phyloP scores from a whole-genome alignment of 306 rosid species.

The Pterocarpus macrocarpus region DNA sequence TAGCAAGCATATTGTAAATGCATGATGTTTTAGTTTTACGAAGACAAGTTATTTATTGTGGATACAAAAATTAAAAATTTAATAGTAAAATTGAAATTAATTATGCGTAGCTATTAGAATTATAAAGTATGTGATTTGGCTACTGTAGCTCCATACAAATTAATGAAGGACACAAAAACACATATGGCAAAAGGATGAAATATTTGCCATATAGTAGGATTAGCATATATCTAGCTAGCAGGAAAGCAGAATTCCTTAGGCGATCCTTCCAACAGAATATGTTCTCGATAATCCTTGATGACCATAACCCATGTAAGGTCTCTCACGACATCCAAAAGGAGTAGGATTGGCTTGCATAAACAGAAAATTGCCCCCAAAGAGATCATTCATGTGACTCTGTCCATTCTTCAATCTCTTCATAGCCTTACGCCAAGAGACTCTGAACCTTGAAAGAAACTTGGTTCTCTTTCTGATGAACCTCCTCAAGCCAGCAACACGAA shows the following conservation, averaged over 20 bases:
- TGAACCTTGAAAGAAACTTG: conserved; percentile 38
- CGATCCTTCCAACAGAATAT: conserved; percentile 20
- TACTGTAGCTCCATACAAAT: background rate
- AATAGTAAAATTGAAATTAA: background rate
- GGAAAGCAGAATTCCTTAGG: conserved; percentile 7
- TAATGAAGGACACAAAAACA: background rate
- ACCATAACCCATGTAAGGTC: conserved; percentile 24
- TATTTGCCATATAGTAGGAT: background rate
- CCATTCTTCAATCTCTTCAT: conserved; percentile 59
- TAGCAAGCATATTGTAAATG: too few relatives aligned
- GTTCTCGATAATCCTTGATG: conserved; percentile 26
- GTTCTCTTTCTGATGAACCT: conserved; percentile 50
- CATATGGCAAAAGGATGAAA: background rate
- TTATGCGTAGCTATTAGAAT: background rate
- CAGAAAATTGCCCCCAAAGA: conserved; percentile 57
- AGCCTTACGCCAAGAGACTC: conserved; percentile 48
- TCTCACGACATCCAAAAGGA: conserved; percentile 42
- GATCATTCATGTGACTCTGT: conserved; percentile 59
- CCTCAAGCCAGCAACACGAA: conserved; percentile 45
- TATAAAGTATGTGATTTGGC: too few relatives aligned
- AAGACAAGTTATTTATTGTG: too few relatives aligned
- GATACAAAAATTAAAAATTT: too few relatives aligned
- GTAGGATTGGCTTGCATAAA: conserved; percentile 54
- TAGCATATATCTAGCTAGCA: background rate
- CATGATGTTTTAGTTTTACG: too few relatives aligned